Evolutionary conservation across 306 rosid genomes (phyloP).

Genomic region (Spatholobus suberectus): DNA sequence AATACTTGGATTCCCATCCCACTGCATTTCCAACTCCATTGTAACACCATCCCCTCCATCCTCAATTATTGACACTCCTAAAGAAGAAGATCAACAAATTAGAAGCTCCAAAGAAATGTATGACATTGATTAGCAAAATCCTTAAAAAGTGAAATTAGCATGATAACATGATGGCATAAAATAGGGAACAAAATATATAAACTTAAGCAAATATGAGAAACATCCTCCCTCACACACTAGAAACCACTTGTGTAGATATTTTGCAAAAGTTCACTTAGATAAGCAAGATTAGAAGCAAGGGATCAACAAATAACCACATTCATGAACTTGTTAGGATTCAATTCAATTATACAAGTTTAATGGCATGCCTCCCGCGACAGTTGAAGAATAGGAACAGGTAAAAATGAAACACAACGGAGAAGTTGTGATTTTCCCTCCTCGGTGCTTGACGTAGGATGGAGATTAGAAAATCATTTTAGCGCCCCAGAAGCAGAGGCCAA

Average conservation of each 20-base stretch:
- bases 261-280: constrained; percentile 20
- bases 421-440: neutral
- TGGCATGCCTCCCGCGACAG: neutral
- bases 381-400: neutral
- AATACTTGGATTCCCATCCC: constrained; percentile 99
- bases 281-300: constrained; percentile 12
- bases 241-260: neutral
- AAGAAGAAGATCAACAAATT: constrained; percentile 41
- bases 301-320: neutral
- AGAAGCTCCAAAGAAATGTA: constrained; percentile 36
- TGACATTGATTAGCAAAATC: constrained; percentile 14
- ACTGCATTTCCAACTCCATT: constrained; percentile 95
- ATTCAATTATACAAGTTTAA: neutral
- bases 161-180: neutral
- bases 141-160: neutral
- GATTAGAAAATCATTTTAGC: neutral
- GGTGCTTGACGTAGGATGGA: neutral
- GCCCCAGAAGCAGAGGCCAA: neutral
- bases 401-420: neutral
- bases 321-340: constrained; percentile 1
- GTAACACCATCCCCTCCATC: constrained; percentile 73
- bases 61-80: constrained; percentile 87
- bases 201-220: constrained; percentile 12
- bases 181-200: neutral
- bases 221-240: neutral